Evolutionary conservation across 2,329 filamentous ascomycete genomes (phyloP).

Genomic region (Cordyceps cateniannulata): DNA sequence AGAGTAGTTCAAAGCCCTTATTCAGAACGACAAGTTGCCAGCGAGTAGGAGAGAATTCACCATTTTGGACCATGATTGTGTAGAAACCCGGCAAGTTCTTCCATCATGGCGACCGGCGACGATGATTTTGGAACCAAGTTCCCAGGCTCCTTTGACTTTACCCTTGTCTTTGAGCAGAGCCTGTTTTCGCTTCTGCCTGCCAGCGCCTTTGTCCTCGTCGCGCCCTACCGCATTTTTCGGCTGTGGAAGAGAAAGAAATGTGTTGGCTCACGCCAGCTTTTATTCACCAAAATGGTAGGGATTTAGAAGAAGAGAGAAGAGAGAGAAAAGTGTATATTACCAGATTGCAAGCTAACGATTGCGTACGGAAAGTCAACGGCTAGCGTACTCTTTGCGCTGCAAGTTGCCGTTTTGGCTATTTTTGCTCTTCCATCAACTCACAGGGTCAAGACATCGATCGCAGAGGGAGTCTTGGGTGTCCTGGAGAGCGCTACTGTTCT

Average conservation of each 20-base stretch:
- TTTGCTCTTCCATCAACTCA: constrained; percentile 20
- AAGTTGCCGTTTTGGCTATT: constrained; percentile 20
- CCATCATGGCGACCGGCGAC: constrained; percentile 14
- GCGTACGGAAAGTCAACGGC: neutral
- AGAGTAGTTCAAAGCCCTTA: too few relatives aligned
- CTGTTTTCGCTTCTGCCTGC: constrained; percentile 23
- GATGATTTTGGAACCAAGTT: constrained; percentile 21
- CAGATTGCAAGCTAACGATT: neutral
- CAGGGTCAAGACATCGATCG: constrained; percentile 22
- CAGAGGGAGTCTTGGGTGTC: constrained; percentile 22
- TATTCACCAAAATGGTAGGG: constrained; percentile 2
- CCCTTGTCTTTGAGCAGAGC: constrained; percentile 25
- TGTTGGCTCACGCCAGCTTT: neutral
- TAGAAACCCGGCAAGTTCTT: too few relatives aligned
- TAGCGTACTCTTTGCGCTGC: constrained; percentile 13
- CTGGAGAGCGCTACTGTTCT: constrained; percentile 22
- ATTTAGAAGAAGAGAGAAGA: too few relatives aligned
- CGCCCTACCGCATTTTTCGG: constrained; percentile 15
- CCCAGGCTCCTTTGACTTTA: constrained; percentile 24
- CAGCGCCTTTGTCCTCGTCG: constrained; percentile 20
- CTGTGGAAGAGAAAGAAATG: neutral
- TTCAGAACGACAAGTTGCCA: too few relatives aligned
- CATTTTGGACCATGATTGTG: too few relatives aligned
- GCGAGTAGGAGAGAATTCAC: too few relatives aligned
- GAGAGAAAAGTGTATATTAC: too few relatives aligned